These are phyloP conservation scores for Fennellomyces sp. DNA, from an alignment of 371 early-diverging fungal species.

Conservation along the genomic window DNA sequence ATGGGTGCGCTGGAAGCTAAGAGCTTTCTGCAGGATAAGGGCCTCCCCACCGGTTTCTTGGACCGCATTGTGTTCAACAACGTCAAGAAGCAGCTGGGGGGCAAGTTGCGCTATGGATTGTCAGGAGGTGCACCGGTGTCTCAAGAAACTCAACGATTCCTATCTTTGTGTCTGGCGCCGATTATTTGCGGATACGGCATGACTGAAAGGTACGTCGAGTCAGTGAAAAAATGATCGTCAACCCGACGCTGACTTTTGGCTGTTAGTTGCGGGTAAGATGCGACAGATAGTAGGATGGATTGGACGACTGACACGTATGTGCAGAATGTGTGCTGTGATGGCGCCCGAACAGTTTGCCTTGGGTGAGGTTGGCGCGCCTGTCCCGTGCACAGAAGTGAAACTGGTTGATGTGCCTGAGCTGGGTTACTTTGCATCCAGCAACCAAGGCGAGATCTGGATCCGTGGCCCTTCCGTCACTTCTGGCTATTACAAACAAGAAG, in stretches of 20 bases:
- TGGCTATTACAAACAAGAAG: conserved; percentile 72
- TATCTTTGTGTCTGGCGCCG: conserved; percentile 65
- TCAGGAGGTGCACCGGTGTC: conserved; percentile 86
- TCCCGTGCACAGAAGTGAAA: conserved; percentile 85
- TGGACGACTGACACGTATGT: neutral
- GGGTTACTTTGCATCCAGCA: conserved; percentile 72
- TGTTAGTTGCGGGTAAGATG: conserved; percentile 20
- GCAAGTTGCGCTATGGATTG: conserved; percentile 69
- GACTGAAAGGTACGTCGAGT: conserved; percentile 29
- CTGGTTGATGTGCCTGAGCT: conserved; percentile 88
- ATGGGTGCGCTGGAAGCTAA: conserved; percentile 57
- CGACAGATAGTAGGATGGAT: neutral
- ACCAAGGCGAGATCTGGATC: conserved; percentile 85
- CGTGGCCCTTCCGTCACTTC: conserved; percentile 77
- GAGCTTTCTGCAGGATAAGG: conserved; percentile 44
- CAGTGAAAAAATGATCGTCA: no score
- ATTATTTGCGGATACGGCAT: conserved; percentile 80
- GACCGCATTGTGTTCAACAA: conserved; percentile 76
- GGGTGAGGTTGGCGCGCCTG: conserved; percentile 82
- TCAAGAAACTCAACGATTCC: conserved; percentile 66
- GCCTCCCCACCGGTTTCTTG: conserved; percentile 61
- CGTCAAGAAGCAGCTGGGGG: conserved; percentile 76
- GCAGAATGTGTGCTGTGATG: conserved; percentile 52
- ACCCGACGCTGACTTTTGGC: neutral
- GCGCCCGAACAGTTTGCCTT: conserved; percentile 61